Evolutionary conservation across 129 eudicot genomes (phyloP).

Genomic region (Ambrosia trifida): DNA sequence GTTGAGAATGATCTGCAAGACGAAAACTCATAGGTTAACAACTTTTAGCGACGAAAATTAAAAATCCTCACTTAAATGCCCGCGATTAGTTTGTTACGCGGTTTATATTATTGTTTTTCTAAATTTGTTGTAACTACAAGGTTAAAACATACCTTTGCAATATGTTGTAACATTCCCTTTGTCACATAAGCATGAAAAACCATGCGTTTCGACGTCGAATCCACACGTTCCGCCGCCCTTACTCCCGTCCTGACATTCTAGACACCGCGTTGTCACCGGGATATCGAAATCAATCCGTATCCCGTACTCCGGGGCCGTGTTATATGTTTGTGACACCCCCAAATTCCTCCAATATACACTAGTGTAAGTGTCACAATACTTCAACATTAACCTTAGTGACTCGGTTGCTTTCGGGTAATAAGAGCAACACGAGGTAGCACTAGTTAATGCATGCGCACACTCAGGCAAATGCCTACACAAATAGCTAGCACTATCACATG

Average conservation of each 20-base stretch:
- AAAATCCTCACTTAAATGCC: not conserved
- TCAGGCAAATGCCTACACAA: slow-evolving; percentile 79
- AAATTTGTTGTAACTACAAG: not conserved
- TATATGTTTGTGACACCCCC: slow-evolving; percentile 53
- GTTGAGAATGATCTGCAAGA: slow-evolving; percentile 52
- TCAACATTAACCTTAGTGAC: slow-evolving; percentile 81
- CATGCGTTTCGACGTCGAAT: slow-evolving; percentile 58
- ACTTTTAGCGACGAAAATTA: not conserved
- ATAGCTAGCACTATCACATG: slow-evolving; percentile 82
- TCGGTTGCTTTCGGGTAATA: slow-evolving; percentile 88
- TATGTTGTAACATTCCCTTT: slow-evolving; percentile 74
- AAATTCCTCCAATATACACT: slow-evolving; percentile 91
- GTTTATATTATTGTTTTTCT: not conserved
- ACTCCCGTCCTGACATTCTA: slow-evolving; percentile 66
- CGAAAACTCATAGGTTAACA: not conserved
- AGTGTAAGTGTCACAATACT: slow-evolving; percentile 73
- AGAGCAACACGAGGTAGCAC: slow-evolving; percentile 73
- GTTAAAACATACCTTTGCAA: slow-evolving; percentile 61
- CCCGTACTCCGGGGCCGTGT: slow-evolving; percentile 81
- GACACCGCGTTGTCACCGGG: slow-evolving; percentile 73
- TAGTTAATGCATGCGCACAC: slow-evolving; percentile 47
- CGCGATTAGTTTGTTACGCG: not conserved
- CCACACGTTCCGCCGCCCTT: slow-evolving; percentile 91
- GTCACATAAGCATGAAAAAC: slow-evolving; percentile 73
- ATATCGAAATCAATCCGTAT: slow-evolving; percentile 80